Conservation (phyloP, 495 filamentous ascomycete species). For the Lasiosphaeria miniovina region DNA sequence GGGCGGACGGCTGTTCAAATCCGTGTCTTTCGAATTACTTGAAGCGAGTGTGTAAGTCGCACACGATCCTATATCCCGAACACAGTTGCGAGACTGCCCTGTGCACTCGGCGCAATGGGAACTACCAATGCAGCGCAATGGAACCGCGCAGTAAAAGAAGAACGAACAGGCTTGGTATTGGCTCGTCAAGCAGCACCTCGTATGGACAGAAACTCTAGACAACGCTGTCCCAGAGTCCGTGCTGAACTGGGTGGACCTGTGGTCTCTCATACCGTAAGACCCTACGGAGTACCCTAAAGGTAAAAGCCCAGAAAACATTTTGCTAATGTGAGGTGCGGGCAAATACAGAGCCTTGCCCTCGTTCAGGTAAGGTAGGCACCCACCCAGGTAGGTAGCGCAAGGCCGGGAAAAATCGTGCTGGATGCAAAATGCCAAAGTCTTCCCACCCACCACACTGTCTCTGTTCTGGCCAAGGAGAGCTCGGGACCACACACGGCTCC, state of each 20-base stretch:
- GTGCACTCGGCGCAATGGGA: neutral
- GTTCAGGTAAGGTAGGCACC: too few relatives aligned
- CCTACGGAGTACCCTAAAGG: too few relatives aligned
- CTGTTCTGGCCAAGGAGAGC: neutral
- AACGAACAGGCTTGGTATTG: neutral
- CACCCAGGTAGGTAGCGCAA: too few relatives aligned
- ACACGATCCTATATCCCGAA: neutral
- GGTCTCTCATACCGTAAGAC: too few relatives aligned
- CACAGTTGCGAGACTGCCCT: neutral
- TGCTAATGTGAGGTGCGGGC: too few relatives aligned
- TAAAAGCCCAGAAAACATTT: too few relatives aligned
- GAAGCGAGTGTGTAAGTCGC: slow-evolving; percentile 5
- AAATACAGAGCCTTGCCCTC: slow-evolving; percentile 1
- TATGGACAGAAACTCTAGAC: too few relatives aligned
- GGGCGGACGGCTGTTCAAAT: slow-evolving; percentile 8
- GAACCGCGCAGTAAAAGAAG: too few relatives aligned
- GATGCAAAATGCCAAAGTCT: slow-evolving; percentile 10
- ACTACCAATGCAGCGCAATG: neutral
- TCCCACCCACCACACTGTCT: slow-evolving; percentile 10
- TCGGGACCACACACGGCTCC: slow-evolving; percentile 11
- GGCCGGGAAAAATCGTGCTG: too few relatives aligned
- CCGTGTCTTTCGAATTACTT: slow-evolving; percentile 3
- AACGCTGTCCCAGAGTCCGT: too few relatives aligned
- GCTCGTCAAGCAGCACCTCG: neutral
- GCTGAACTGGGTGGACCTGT: too few relatives aligned